A percentile compares a stretch with the other conserved stretches of the same genome.
Evolutionary conservation across 331 rosid species (phyloP).

Genomic region (Acacia concinna): DNA sequence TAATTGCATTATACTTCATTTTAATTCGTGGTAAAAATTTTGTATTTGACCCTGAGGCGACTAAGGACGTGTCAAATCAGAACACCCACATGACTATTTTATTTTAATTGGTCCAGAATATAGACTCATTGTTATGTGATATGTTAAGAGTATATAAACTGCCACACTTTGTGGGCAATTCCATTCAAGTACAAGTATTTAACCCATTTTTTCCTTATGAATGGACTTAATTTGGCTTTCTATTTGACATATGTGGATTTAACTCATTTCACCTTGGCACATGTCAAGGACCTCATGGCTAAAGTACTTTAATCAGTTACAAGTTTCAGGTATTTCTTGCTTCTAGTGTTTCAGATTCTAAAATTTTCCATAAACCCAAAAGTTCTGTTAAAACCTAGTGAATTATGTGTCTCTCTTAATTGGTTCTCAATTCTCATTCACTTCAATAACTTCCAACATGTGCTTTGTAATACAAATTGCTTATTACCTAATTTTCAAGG

Average conservation of each 20-base stretch:
- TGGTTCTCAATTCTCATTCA: not conserved
- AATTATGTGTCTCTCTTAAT: not conserved
- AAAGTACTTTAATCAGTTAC: not conserved
- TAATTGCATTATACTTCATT: no score
- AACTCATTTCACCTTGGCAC: not conserved
- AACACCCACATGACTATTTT: not conserved
- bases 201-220: not conserved
- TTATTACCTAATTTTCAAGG: not conserved
- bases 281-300: not conserved
- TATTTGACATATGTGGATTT: not conserved
- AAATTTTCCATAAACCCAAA: not conserved
- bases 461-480: not conserved
- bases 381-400: not conserved
- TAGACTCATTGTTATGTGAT: not conserved
- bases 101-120: not conserved
- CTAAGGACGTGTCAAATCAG: no score
- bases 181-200: not conserved
- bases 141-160: not conserved
- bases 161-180: not conserved
- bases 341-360: not conserved
- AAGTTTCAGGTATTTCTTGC: not conserved
- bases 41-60: no score
- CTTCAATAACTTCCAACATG: not conserved
- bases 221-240: not conserved
- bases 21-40: no score